Percentiles rank a stretch among this genome's conserved stretches.
Conservation (phyloP, 176 grass and related monocot species). For the Avena insularis region DNA sequence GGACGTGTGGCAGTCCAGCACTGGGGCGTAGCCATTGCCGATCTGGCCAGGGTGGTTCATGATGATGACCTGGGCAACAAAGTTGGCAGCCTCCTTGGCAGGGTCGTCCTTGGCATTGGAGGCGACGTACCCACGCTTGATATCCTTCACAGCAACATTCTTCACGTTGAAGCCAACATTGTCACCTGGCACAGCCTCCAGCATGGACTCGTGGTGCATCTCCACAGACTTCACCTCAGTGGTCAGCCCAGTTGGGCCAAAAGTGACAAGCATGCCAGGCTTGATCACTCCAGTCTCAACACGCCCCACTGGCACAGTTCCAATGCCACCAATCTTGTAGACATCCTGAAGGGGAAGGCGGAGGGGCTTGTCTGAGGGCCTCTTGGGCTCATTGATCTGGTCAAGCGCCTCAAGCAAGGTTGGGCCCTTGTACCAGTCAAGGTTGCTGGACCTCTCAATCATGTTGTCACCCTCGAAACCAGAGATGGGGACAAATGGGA, state of each 20-base stretch:
- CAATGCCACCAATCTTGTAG: conserved; percentile 86
- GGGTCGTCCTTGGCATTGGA: conserved; percentile 83
- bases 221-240: conserved; percentile 86
- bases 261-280: conserved; percentile 74
- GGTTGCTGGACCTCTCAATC: conserved; percentile 80
- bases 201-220: conserved; percentile 82
- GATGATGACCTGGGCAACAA: conserved; percentile 79
- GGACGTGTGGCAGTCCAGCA: conserved; percentile 76
- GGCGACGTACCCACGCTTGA: conserved; percentile 70
- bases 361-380: conserved; percentile 84
- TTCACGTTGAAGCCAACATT: conserved; percentile 80
- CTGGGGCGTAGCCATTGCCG: conserved; percentile 68
- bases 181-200: conserved; percentile 70
- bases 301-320: conserved; percentile 74
- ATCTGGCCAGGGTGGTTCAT: conserved; percentile 89
- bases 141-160: conserved; percentile 78
- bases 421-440: conserved; percentile 91
- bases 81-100: conserved; percentile 66
- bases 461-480: conserved; percentile 89
- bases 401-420: conserved; percentile 79
- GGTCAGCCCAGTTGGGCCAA: conserved; percentile 71
- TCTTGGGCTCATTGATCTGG: conserved; percentile 68
- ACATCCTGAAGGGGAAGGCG: conserved; percentile 84
- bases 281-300: conserved; percentile 72
- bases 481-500: conserved; percentile 81